phyloP scores from a whole-genome alignment of 192 early-diverging fungal genomes.

The Coemansia sp. region DNA sequence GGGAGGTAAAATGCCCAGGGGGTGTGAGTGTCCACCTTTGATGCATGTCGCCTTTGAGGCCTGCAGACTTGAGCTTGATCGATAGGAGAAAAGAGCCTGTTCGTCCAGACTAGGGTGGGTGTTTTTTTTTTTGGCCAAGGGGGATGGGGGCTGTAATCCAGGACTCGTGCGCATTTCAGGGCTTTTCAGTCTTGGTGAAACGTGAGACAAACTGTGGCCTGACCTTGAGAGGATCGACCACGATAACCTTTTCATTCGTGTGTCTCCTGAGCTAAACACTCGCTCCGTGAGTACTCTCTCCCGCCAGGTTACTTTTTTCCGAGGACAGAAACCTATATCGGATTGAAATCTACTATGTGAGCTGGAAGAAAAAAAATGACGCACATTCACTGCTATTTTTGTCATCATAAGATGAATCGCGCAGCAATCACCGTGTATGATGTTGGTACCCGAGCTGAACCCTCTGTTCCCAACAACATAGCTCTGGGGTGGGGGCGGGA shows the following conservation, averaged over 20 bases:
- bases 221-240: constrained; percentile 1
- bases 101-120: neutral
- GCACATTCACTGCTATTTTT: neutral
- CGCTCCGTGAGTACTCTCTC: too few relatives aligned
- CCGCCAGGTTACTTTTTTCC: neutral
- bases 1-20: neutral
- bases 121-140: neutral
- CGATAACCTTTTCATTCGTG: neutral
- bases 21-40: neutral
- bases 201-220: constrained; percentile 8
- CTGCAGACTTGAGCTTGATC: constrained; percentile 4
- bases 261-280: neutral
- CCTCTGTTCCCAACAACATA: neutral
- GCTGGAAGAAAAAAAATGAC: too few relatives aligned
- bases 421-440: neutral
- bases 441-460: neutral
- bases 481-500: neutral
- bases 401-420: neutral
- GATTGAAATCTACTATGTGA: neutral
- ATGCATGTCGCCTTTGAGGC: constrained; percentile 5
- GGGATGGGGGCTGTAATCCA: neutral
- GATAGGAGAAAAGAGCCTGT: neutral
- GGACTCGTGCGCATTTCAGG: neutral
- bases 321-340: neutral
- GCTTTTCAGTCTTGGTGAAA: neutral